Evolutionary conservation across 2,329 filamentous ascomycete species (phyloP), one percentile per base, ranked within the genome.

Genomic region (Ophiostoma sp.): DNA sequence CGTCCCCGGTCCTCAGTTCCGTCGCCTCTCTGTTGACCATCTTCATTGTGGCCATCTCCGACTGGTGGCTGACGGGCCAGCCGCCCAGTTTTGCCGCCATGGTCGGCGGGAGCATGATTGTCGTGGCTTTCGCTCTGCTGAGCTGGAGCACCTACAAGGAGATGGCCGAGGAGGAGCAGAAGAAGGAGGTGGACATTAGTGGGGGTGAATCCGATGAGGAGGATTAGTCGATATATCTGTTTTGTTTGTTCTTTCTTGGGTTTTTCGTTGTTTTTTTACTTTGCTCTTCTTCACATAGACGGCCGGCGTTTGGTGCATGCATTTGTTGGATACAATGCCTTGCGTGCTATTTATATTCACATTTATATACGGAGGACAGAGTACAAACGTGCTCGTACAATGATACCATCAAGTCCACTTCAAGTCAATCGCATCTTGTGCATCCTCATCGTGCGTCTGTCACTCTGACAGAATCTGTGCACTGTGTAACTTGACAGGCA

Each of bases 21-120:
- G 96, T 99, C 12, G 96, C 96, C 0, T 94, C 95, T 2, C 88
- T 99, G 39, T 86, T 99, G 64, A 99, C 96, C 28, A 99, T 99
- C 77, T 98, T 99, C 86, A 89, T 98, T 75, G 96, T 99, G 7
- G 96, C 95, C 0, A 85, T 98, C 39, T 93, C 93, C 72, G 96
- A 99, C 82, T 97, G 96, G 90, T 80, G 95, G 73, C 85, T 95
- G 59, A 97, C 93, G 0, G 93, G 95, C 69, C 87, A 92, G 77
- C 89, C 92, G 0, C 85, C 97, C 25, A 92, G 91, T 70, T 83
- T 86, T 3, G 92, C 94, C 0, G 93, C 95, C 3, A 86, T 98
- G 15, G 79, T 89, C 0, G 96, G 96, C n/a, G 95, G 96, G 0
- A 79, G 92, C 36, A 85, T 98, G 78, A 99, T 99, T 78, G 92